These are phyloP conservation scores for Gracilariopsis chorda DNA, from an alignment of 23 red algal genomes.

Conservation along the genomic window DNA sequence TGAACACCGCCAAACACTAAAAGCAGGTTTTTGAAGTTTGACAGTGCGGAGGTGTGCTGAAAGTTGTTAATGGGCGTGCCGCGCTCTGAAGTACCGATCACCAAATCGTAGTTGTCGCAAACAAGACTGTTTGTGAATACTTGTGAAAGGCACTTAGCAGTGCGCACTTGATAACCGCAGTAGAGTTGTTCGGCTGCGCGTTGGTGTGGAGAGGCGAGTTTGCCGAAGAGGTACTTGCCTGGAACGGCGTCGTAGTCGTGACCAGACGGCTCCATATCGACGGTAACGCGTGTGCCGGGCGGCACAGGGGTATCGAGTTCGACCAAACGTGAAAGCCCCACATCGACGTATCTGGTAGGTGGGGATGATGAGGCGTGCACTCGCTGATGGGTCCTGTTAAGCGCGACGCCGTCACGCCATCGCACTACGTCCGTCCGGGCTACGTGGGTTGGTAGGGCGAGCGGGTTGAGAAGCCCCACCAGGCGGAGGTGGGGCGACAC, in stretches of 20 bases:
- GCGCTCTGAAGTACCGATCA: constrained; percentile 87
- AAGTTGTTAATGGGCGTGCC: constrained; percentile 42
- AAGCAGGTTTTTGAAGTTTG: constrained; percentile 66
- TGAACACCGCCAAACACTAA: constrained; percentile 91
- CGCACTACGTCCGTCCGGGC: constrained; percentile 47
- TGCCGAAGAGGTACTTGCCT: constrained; percentile 55
- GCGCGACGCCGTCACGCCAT: constrained; percentile 88
- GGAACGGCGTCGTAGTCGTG: constrained; percentile 3
- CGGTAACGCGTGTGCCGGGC: constrained; percentile 61
- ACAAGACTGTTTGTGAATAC: constrained; percentile 58
- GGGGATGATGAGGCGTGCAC: neutral
- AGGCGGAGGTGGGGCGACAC: constrained; percentile 57
- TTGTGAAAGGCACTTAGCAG: constrained; percentile 53
- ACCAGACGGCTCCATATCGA: constrained; percentile 63
- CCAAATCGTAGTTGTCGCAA: constrained; percentile 69
- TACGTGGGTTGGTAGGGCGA: constrained; percentile 94
- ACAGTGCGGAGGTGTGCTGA: neutral
- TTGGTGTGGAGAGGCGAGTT: neutral
- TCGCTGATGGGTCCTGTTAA: neutral
- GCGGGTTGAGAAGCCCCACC: constrained; percentile 94
- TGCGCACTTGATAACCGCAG: constrained; percentile 90
- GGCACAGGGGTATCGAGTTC: constrained; percentile 36
- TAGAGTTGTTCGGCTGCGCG: constrained; percentile 54
- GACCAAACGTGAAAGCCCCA: constrained; percentile 55
- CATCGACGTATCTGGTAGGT: constrained; percentile 58